phyloP scores from a whole-genome alignment of 495 filamentous ascomycete species.

The Cryomyces minteri region DNA sequence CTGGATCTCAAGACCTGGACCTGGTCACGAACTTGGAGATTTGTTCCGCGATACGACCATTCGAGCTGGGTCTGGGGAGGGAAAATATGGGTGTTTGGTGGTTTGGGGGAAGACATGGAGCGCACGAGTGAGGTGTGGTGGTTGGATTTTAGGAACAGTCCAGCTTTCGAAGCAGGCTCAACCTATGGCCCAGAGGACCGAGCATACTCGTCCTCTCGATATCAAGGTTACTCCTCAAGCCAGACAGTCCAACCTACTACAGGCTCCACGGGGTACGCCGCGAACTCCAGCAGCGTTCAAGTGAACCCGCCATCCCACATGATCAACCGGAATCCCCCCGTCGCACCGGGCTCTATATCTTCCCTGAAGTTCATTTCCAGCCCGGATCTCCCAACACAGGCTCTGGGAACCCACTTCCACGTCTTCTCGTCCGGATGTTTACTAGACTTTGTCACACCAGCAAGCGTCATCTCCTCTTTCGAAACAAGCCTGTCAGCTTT shows the following conservation, averaged over 20 bases:
- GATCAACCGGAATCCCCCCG: slow-evolving; percentile 42
- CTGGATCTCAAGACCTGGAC: slow-evolving; percentile 94
- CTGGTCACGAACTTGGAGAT: slow-evolving; percentile 92
- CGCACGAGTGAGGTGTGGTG: slow-evolving; percentile 90
- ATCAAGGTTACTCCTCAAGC: slow-evolving; percentile 5
- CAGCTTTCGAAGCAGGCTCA: slow-evolving; percentile 60
- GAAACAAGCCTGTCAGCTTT: slow-evolving; percentile 83
- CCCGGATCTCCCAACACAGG: slow-evolving; percentile 68
- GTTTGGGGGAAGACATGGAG: slow-evolving; percentile 86
- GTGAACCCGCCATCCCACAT: slow-evolving; percentile 24
- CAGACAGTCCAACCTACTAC: slow-evolving; percentile 8
- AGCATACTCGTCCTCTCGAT: slow-evolving; percentile 17
- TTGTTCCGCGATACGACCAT: slow-evolving; percentile 86
- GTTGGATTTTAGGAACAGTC: slow-evolving; percentile 81
- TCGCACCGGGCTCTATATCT: slow-evolving; percentile 77
- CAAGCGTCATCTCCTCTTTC: slow-evolving; percentile 59
- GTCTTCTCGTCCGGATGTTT: slow-evolving; percentile 84
- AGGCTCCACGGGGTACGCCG: slow-evolving; percentile 59
- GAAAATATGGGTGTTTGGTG: slow-evolving; percentile 93
- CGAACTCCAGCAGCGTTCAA: slow-evolving; percentile 77
- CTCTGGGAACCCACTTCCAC: slow-evolving; percentile 83
- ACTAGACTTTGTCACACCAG: slow-evolving; percentile 83
- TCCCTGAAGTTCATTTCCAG: slow-evolving; percentile 79
- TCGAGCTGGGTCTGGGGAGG: slow-evolving; percentile 81
- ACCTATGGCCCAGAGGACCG: slow-evolving; percentile 29